These are phyloP conservation scores for Coix lacrymajobi DNA, from an alignment of 176 grass and related monocot genomes.

Conservation along the genomic window DNA sequence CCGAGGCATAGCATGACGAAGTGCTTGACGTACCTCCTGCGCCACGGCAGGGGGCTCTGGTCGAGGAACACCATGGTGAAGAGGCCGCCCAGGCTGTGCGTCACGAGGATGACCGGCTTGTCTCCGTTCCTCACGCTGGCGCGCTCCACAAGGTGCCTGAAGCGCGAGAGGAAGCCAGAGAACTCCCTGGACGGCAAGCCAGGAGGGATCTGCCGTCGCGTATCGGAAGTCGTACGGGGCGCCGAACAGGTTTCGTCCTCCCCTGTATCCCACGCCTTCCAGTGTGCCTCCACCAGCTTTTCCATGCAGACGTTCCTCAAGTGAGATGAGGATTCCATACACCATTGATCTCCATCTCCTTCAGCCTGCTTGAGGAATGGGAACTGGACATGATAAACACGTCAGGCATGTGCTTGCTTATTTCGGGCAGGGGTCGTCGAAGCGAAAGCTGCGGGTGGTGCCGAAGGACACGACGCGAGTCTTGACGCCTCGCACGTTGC, in stretches of 20 bases:
- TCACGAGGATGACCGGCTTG: not conserved
- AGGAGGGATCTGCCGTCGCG: not conserved
- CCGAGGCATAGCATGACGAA: not conserved
- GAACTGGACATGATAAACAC: too few species aligned
- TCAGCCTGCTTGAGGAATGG: too few species aligned
- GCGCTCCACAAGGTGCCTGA: not conserved
- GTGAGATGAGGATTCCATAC: not conserved
- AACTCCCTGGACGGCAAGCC: not conserved
- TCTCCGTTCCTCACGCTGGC: not conserved
- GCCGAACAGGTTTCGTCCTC: not conserved
- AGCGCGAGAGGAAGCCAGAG: not conserved
- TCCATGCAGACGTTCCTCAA: not conserved
- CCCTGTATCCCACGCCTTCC: not conserved
- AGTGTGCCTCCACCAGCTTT: not conserved
- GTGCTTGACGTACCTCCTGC: constrained; percentile 13
- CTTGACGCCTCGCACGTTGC: not conserved
- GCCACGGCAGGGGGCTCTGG: constrained; percentile 18
- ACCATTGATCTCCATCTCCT: not conserved
- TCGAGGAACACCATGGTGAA: not conserved
- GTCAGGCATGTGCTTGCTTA: not conserved
- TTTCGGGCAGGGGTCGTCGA: not conserved
- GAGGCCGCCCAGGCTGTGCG: not conserved
- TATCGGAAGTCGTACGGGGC: constrained; percentile 11
- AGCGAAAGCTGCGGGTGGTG: not conserved
- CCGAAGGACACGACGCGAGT: not conserved